Evolutionary conservation across 805 yeast species (phyloP), one percentile per base, ranked within the genome.

Genomic region (Saccharomycopsis microspora): DNA sequence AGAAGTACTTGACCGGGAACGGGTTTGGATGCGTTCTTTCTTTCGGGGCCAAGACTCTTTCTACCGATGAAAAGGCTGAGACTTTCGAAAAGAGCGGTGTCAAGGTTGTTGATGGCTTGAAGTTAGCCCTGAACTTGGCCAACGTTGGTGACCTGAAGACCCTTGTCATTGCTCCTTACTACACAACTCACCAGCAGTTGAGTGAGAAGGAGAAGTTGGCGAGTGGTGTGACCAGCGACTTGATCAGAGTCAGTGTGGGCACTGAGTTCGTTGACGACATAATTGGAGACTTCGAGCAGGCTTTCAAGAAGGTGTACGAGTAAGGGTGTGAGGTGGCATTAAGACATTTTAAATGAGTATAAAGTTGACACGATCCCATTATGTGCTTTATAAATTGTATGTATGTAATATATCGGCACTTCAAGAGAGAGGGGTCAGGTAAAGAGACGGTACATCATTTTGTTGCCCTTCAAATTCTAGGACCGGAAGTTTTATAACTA

Each of bases 91-190:
- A 80, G 55, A 77, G 89, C 39, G 87, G 95, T 57, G 89, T 90
- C 47, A 75, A 72, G 57, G 86, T 88, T 52, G 96, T 86, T 52
- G 96, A 89, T 65, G 69, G 68, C 57, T 76, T 93, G 65, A 77
- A 86, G 66, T 67, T 93, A 49, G 94, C 95, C 48, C 82, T 95
- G 33, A 85, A 88, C 70, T 78, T 93, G 62, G 97, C 98, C 44
- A 90, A 90, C 60, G 97, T 90, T 50, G 98, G 98, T 62, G 98
- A 90, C 61, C 81, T 90, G 44, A 93, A 90, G 71, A 86, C 97
- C 41, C 75, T 90, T 62, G 95, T 90, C 50, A 90, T 90, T 65
- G 89, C 96, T 47, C 98, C 98, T 55, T 89, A 82, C 74, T 87
- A 76, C 67, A 93, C 97, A 39, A 90, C 97, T 30, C 98, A 90